Base-by-base conservation (phyloP, 306 rosid species). In the Notholithocarpus densiflorus region DNA sequence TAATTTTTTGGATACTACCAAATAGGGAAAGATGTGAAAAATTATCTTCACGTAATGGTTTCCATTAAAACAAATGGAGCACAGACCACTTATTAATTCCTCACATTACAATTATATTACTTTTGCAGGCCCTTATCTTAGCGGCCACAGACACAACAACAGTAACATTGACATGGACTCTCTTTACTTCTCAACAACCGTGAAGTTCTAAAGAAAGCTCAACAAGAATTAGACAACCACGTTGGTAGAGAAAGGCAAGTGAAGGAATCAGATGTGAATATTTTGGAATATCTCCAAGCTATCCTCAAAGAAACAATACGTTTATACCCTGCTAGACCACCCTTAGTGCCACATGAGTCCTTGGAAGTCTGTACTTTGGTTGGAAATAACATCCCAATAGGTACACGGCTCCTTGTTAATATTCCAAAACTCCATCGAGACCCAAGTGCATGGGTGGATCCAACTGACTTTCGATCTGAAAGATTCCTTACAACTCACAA, bases 211-310 rank as follows among this genome's bases (percentile, higher is more conserved):
- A 68, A 54, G 2, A 88, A 80, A 20, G 87, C 72, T 2, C 27
- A 45, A 4, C 32, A 80, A 0, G 92, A 88, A 69, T 32, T 86
- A 55, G 85, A 86, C 31, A 10, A 53, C 7, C 83, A 71, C 0
- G 34, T 80, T 1, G 74, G 79, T 8, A 64, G 27, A 56, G 72
- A 72, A 4, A 85, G 82, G 23, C 23, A 68, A 29, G 79, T 27
- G 15, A 68, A 21, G 24, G 75, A 80, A 80, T 79, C 83, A 8
- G 90, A 90, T 31, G 72, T 86, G 0, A 73, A 6, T 60, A 87
- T 86, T 6, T 56, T 92, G 5, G 85, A 17, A 3, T 90, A 92
- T 29, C 88, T 88, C 23, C 88, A 87, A 71, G 92, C 91, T 15
- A 68, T 86, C 1, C 83, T 88, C 2, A 89, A 85, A 66, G 95